Conservation (phyloP, 2,329 filamentous ascomycete genomes). For the Clarireedia homoeocarpa region DNA sequence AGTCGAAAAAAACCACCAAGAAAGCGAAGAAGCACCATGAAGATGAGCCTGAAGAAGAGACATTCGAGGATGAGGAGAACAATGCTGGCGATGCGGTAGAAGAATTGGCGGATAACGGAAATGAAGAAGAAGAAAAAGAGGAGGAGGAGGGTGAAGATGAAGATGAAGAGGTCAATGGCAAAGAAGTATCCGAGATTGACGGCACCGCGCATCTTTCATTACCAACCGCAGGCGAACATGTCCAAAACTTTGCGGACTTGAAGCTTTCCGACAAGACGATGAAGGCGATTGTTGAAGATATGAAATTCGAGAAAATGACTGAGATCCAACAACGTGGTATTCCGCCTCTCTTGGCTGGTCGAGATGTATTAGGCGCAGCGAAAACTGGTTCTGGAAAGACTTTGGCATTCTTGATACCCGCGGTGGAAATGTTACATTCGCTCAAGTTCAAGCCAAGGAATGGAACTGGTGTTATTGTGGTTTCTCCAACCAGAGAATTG, state of each 20-base stretch:
- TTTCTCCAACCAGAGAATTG: conserved; percentile 88
- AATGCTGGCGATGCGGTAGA: conserved; percentile 24
- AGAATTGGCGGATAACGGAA: conserved; percentile 27
- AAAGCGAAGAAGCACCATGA: conserved; percentile 33
- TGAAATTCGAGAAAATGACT: conserved; percentile 94
- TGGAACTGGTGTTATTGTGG: conserved; percentile 83
- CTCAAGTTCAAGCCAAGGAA: conserved; percentile 93
- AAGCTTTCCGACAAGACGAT: conserved; percentile 83
- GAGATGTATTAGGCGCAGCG: conserved; percentile 88
- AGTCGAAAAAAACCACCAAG: conserved; percentile 12
- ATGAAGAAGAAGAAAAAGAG: conserved; percentile 15
- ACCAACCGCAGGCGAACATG: conserved; percentile 14
- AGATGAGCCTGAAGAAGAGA: conserved; percentile 23
- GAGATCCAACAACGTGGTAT: conserved; percentile 87
- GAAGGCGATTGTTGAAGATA: conserved; percentile 70
- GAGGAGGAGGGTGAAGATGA: conserved; percentile 10
- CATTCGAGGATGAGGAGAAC: conserved; percentile 21
- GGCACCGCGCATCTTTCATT: conserved; percentile 16
- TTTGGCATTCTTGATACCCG: conserved; percentile 86
- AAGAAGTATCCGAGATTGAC: conserved; percentile 17
- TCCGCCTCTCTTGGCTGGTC: conserved; percentile 78
- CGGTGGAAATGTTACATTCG: conserved; percentile 84
- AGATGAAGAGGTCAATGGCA: conserved; percentile 12
- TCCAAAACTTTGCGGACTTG: conserved; percentile 43
- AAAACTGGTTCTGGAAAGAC: conserved; percentile 98